Evolutionary conservation across 2,329 filamentous ascomycete genomes (phyloP).

Genomic region (Gliomastix tumulicola): DNA sequence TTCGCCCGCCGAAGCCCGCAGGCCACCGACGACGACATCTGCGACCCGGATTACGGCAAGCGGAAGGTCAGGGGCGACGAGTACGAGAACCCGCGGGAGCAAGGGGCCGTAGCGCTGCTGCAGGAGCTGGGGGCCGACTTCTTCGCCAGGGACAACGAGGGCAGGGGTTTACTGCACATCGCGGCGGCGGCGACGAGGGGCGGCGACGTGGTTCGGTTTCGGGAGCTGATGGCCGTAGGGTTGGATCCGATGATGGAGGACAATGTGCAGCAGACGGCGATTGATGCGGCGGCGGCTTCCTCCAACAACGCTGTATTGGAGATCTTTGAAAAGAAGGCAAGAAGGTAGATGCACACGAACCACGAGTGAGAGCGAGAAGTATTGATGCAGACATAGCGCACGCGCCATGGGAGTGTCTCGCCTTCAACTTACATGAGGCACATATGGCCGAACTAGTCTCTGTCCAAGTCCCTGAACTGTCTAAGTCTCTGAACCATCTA

Average conservation of each 20-base stretch:
- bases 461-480: no score
- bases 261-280: constrained; percentile 14
- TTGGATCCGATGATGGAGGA: constrained; percentile 21
- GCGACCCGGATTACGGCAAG: background rate
- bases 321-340: constrained; percentile 14
- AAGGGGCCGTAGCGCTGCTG: constrained; percentile 6
- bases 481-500: no score
- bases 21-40: background rate
- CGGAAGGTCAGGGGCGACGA: background rate
- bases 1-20: constrained; percentile 4
- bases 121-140: constrained; percentile 16
- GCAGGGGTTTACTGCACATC: constrained; percentile 20
- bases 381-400: background rate
- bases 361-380: background rate
- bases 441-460: no score
- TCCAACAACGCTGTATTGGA: constrained; percentile 15
- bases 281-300: constrained; percentile 24
- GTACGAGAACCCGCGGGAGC: background rate
- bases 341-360: background rate
- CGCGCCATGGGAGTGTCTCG: no score
- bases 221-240: constrained; percentile 14
- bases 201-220: constrained; percentile 11
- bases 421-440: no score
- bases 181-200: constrained; percentile 13
- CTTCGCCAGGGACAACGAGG: constrained; percentile 11